Base-by-base conservation (phyloP, 2,329 filamentous ascomycete species). In the Xylariales sp. region DNA sequence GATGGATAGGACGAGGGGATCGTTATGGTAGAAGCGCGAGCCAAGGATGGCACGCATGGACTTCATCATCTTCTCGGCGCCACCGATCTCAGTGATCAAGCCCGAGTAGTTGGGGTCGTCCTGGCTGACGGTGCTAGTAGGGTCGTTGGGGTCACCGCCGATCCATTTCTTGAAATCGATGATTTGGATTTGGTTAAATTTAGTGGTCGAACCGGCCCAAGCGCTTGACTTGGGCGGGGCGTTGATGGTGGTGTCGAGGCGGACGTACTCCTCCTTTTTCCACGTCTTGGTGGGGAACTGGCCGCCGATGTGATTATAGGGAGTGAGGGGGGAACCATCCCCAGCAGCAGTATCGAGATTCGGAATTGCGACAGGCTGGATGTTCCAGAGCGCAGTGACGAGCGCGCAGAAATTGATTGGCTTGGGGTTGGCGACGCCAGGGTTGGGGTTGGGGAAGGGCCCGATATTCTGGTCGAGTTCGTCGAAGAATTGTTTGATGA, bases 21-120 rank as follows among this genome's bases (percentile, higher is more conserved):
- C 37, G 37, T 39, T 39, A 10, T 39, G 37, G 15, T 39, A 39
- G 10, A 39, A n/a, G 37, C 37, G 37, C 37, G 37, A 39, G 22
- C 37, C 37, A 21, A 39, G 4, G 22, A 39, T 29, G 24, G 22
- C 22, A 12, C 37, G 37, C 37, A 39, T 29, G 7, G 37, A 29
- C 25, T 39, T 39, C 22, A 39, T 31, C 21, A 39, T 39, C 37
- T 39, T 29, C 22, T 31, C 37, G 22, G 37, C 37, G 37, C 37
- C 37, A 22, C n/a, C 37, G 15, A 29, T 16, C 15, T 29, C 16
- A 29, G 22, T 16, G 22, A 39, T 29, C 14, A 29, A 39, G 37
- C 24, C n/a, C n/a, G n/a, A n/a, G n/a, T n/a, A n/a, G n/a, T n/a
- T n/a, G n/a, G n/a, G n/a, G n/a, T n/a, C n/a, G n/a, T n/a, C n/a